Conservation (phyloP, 1,284 basidiomycete species). For the Rhodotorula sp. region DNA sequence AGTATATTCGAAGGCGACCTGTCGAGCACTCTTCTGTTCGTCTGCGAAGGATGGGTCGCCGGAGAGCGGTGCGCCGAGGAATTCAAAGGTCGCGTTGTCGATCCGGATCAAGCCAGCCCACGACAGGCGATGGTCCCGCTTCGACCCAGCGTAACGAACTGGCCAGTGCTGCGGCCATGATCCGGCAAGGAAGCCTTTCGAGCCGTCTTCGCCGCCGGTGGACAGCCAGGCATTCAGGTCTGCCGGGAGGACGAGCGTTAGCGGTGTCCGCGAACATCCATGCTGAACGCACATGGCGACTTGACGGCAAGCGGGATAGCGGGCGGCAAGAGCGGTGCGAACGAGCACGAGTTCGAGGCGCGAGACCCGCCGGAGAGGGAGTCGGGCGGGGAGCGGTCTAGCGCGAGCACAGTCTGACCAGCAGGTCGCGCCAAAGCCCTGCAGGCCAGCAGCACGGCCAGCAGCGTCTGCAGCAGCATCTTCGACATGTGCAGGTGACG, state of each 20-base stretch:
- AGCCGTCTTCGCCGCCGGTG: slow-evolving; percentile 28
- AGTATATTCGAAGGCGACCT: slow-evolving; percentile 27
- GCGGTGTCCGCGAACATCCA: neutral
- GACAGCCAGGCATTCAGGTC: slow-evolving; percentile 41
- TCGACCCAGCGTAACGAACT: slow-evolving; percentile 27
- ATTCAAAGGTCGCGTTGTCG: slow-evolving; percentile 39
- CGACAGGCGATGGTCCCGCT: slow-evolving; percentile 18
- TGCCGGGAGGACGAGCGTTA: neutral
- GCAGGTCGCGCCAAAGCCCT: too few relatives aligned
- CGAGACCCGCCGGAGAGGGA: too few relatives aligned
- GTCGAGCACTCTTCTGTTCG: slow-evolving; percentile 1
- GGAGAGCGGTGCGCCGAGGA: slow-evolving; percentile 33
- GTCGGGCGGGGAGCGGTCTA: too few relatives aligned
- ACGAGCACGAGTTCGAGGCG: neutral
- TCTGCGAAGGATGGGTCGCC: neutral
- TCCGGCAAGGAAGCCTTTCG: slow-evolving; percentile 36
- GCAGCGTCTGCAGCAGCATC: too few relatives aligned
- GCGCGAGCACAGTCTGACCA: too few relatives aligned
- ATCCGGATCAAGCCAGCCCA: slow-evolving; percentile 41
- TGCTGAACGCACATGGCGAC: slow-evolving; percentile 30
- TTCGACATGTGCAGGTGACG: too few relatives aligned
- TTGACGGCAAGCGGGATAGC: slow-evolving; percentile 43
- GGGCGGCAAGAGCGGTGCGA: slow-evolving; percentile 40
- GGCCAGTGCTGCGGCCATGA: slow-evolving; percentile 43
- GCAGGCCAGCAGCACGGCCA: too few relatives aligned